Evolutionary conservation across 768 basidiomycete genomes (phyloP).

Genomic region (Termitomyces sp.): DNA sequence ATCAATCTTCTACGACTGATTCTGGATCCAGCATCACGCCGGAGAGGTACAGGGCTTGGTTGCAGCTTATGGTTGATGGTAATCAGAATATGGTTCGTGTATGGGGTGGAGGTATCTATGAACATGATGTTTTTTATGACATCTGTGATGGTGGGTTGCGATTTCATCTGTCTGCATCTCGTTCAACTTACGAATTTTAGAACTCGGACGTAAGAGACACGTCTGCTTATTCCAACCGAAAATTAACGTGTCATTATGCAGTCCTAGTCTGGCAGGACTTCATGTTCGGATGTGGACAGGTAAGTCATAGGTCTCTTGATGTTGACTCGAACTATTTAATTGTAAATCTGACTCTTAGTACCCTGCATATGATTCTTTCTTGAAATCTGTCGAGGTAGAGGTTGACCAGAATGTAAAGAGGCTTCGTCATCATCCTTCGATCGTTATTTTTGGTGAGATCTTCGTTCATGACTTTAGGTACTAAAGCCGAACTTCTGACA

Average conservation of each 20-base stretch:
- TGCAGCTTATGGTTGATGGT: slow-evolving; percentile 79
- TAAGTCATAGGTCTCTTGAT: slow-evolving; percentile 20
- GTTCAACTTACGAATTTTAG: slow-evolving; percentile 22
- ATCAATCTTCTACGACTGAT: background rate
- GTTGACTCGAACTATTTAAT: background rate
- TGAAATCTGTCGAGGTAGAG: slow-evolving; percentile 69
- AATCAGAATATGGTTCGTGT: slow-evolving; percentile 92
- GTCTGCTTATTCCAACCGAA: background rate
- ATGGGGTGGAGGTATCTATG: slow-evolving; percentile 94
- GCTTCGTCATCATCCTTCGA: slow-evolving; percentile 79
- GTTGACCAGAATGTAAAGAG: slow-evolving; percentile 81
- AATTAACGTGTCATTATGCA: slow-evolving; percentile 14
- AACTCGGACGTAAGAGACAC: slow-evolving; percentile 52
- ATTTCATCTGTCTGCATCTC: background rate
- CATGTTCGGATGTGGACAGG: slow-evolving; percentile 94
- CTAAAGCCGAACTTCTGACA: background rate
- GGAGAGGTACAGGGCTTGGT: slow-evolving; percentile 72
- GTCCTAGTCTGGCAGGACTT: slow-evolving; percentile 98
- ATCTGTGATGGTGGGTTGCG: slow-evolving; percentile 61
- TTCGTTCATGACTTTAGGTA: background rate
- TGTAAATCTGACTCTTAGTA: slow-evolving; percentile 41
- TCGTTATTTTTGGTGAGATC: slow-evolving; percentile 77
- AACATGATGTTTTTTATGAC: slow-evolving; percentile 76
- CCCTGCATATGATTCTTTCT: slow-evolving; percentile 79
- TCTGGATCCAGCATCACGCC: slow-evolving; percentile 29